Evolutionary conservation across 2,329 filamentous ascomycete genomes (phyloP).

Genomic region (Eurotiales sp.): DNA sequence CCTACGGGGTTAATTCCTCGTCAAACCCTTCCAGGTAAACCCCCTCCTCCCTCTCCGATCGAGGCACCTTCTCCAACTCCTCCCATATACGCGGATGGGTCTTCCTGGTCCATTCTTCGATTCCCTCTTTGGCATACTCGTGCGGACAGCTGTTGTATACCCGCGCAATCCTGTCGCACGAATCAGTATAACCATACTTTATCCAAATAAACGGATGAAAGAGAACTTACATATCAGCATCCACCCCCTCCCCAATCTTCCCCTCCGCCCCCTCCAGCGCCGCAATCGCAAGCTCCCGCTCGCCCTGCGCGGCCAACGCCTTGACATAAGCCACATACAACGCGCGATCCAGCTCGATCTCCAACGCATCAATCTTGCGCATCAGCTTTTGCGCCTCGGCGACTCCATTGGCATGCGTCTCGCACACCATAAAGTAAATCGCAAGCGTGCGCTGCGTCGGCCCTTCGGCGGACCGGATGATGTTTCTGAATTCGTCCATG

Average conservation of each 20-base stretch:
- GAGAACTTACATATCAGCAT: slow-evolving; percentile 64
- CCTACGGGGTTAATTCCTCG: not conserved
- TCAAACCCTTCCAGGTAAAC: slow-evolving; percentile 27
- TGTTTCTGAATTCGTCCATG: slow-evolving; percentile 77
- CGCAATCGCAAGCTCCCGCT: slow-evolving; percentile 63
- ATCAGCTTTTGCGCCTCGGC: slow-evolving; percentile 52
- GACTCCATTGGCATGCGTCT: slow-evolving; percentile 48
- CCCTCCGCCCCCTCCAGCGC: slow-evolving; percentile 65
- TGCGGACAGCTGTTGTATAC: slow-evolving; percentile 71
- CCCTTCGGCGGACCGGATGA: slow-evolving; percentile 78
- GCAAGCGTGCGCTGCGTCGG: slow-evolving; percentile 77
- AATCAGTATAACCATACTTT: not conserved
- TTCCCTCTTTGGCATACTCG: slow-evolving; percentile 61
- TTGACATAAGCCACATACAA: slow-evolving; percentile 76
- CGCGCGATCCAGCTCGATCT: slow-evolving; percentile 68
- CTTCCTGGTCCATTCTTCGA: slow-evolving; percentile 70
- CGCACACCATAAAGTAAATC: slow-evolving; percentile 76
- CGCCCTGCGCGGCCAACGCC: slow-evolving; percentile 68
- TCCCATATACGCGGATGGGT: slow-evolving; percentile 68
- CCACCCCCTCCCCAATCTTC: slow-evolving; percentile 64
- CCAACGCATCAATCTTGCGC: slow-evolving; percentile 61
- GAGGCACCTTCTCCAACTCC: slow-evolving; percentile 51
- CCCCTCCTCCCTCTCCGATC: slow-evolving; percentile 33
- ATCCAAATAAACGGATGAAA: not conserved
- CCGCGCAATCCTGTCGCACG: slow-evolving; percentile 61